Evolutionary conservation across 495 filamentous ascomycete species (phyloP).

Genomic region (Hypomontagnella monticulosa): DNA sequence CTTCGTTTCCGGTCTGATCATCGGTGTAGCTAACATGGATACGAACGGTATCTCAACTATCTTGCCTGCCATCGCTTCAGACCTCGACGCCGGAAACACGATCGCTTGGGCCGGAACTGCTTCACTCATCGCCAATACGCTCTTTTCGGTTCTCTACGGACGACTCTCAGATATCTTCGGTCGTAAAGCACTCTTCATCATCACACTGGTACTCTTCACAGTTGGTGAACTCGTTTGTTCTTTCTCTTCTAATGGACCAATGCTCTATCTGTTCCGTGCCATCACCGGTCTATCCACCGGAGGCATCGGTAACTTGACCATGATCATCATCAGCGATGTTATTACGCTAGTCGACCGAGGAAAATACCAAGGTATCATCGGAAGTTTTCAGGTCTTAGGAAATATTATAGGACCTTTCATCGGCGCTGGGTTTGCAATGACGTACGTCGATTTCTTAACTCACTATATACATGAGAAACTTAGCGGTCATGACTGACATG

Average conservation of each 20-base stretch:
- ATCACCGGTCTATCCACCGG: slow-evolving; percentile 82
- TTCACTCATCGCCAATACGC: slow-evolving; percentile 71
- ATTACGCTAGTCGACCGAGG: slow-evolving; percentile 50
- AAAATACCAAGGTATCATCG: slow-evolving; percentile 53
- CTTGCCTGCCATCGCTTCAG: slow-evolving; percentile 67
- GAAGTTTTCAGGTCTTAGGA: slow-evolving; percentile 72
- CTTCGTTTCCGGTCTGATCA: neutral
- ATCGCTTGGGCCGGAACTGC: slow-evolving; percentile 74
- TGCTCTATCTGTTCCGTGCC: slow-evolving; percentile 75
- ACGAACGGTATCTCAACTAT: slow-evolving; percentile 67
- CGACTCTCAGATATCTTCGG: slow-evolving; percentile 59
- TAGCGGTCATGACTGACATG: too few relatives aligned
- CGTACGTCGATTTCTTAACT: too few relatives aligned
- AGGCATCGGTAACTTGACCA: slow-evolving; percentile 55
- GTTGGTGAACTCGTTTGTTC: slow-evolving; percentile 49
- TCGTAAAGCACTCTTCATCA: slow-evolving; percentile 49
- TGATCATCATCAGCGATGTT: slow-evolving; percentile 52
- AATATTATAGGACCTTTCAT: slow-evolving; percentile 75
- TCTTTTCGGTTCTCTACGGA: slow-evolving; percentile 54
- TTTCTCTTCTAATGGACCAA: slow-evolving; percentile 44
- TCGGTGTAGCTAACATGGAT: neutral
- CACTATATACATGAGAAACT: too few relatives aligned
- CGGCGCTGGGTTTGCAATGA: slow-evolving; percentile 58
- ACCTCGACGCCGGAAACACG: slow-evolving; percentile 60
- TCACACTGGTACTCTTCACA: slow-evolving; percentile 43